A percentile compares a stretch with the other conserved stretches of the same genome.
Conservation (phyloP, 2,329 filamentous ascomycete genomes). For the Neofusicoccum cordaticola region DNA sequence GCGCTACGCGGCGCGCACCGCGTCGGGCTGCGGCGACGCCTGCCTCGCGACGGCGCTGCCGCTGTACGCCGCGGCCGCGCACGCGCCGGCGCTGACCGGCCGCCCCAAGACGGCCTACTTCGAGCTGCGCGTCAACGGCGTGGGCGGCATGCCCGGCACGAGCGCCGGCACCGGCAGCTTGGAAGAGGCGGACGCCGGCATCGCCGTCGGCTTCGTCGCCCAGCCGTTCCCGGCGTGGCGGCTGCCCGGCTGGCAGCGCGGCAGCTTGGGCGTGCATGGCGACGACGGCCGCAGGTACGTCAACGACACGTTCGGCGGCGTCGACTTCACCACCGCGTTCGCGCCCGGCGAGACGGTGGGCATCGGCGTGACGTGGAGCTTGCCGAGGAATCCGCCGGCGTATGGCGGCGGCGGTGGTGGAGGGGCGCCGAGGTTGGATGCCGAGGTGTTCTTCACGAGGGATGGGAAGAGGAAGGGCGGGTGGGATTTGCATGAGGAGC, state of each 20-base stretch:
- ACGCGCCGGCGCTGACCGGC: conserved; percentile 57
- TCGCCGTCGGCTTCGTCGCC: conserved; percentile 69
- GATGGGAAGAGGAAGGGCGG: conserved; percentile 59
- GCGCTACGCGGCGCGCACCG: too few species aligned
- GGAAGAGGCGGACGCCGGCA: conserved; percentile 48
- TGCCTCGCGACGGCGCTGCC: conserved; percentile 67
- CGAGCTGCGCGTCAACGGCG: conserved; percentile 59
- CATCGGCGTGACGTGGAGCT: conserved; percentile 64
- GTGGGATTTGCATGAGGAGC: conserved; percentile 75
- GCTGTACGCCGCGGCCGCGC: conserved; percentile 59
- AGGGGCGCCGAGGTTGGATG: conserved; percentile 38
- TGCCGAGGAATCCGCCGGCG: conserved; percentile 36
- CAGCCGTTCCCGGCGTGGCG: conserved; percentile 75
- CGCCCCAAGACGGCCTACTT: conserved; percentile 64
- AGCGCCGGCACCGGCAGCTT: conserved; percentile 15
- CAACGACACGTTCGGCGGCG: conserved; percentile 72
- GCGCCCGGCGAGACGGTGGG: conserved; percentile 65
- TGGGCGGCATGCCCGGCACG: conserved; percentile 30
- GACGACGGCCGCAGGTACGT: conserved; percentile 76
- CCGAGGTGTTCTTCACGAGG: conserved; percentile 68
- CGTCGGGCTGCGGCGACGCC: conserved; percentile 51
- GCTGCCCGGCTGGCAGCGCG: conserved; percentile 78
- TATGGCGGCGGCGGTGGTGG: conserved; percentile 30
- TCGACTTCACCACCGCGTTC: conserved; percentile 65
- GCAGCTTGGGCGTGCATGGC: conserved; percentile 70